Base-by-base conservation (phyloP, 441 rosid species). In the Erodium moschatum region DNA sequence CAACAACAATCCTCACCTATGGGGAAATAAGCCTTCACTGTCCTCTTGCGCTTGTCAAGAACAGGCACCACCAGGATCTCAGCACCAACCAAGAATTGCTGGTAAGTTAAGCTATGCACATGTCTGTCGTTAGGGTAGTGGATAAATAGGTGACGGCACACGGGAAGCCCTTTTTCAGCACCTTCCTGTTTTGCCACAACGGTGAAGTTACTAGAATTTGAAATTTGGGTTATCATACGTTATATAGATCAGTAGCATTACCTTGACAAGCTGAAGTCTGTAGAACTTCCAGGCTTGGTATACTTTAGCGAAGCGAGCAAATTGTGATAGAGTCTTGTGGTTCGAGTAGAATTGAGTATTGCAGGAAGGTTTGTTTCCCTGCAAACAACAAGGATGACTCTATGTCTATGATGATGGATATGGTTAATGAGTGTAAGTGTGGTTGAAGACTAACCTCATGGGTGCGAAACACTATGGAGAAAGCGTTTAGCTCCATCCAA, bases 401-500 rank as follows among this genome's bases (percentile, higher is more conserved):
- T 24, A 33, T 33, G 4, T 3, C 4, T 3, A 33, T 33, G 38
- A 42, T 18, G 24, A 24, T 61, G 66, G 27, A 8, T 46, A 40
- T 73, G 6, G 54, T 50, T 75, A 9, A 29, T 67, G 68, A 12
- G 5, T 13, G 54, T 48, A 24, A 24, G 27, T 24, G 10, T 56
- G 62, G 62, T 8, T 20, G 24, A 56, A 19, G 62, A 70, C 80
- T 79, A 78, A 81, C 92, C 80, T 87, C 90, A 71, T 85, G 92
- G 44, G 92, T 87, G 46, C 90, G 84, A 79, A 87, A 85, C 63
- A 87, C 82, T 11, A 77, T 69, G 44, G 89, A 85, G 80, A 85
- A 84, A 67, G 90, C 87, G 73, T 78, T 87, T 44, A 87, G 76
- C 84, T 87, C 92, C 90, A 87, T 85, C 92, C 92, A 87, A 67